Conservation (phyloP, 2,329 filamentous ascomycete species). For the Dactylellina leptospora region DNA sequence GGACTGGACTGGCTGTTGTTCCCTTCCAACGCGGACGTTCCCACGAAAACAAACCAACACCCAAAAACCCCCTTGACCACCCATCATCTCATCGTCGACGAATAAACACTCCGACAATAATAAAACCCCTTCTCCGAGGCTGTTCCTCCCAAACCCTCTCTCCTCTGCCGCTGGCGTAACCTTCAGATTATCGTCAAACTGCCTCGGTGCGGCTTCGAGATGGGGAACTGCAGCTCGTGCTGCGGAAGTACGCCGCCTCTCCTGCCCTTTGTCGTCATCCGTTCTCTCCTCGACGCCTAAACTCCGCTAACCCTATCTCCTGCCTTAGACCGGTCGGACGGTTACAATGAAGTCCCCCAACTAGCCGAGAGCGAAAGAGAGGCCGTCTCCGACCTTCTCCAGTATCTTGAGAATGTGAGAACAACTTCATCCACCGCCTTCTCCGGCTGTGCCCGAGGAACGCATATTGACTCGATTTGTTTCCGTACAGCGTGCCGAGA, state of each 20-base stretch:
- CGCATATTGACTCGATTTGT: neutral
- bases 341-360: conserved; percentile 70
- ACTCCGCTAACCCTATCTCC: conserved; percentile 16
- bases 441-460: too few species aligned
- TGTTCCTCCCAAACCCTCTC: neutral
- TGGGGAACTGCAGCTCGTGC: conserved; percentile 70
- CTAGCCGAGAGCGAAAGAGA: conserved; percentile 96
- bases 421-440: too few species aligned
- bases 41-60: conserved; percentile 38
- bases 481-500: conserved; percentile 79
- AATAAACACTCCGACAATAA: neutral
- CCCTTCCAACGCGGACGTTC: neutral
- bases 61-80: conserved; percentile 41
- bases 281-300: conserved; percentile 5
- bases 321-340: conserved; percentile 49
- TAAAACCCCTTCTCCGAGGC: conserved; percentile 43
- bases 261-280: conserved; percentile 37
- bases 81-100: conserved; percentile 44
- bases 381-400: conserved; percentile 91
- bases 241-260: conserved; percentile 59
- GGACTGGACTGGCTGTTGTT: neutral
- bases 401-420: conserved; percentile 93
- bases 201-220: conserved; percentile 58
- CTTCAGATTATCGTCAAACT: conserved; percentile 30
- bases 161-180: conserved; percentile 28